A percentile compares a stretch with the other conserved stretches of the same genome.
Evolutionary conservation across 1,284 basidiomycete genomes (phyloP).

Genomic region (Leccinum proliferum): DNA sequence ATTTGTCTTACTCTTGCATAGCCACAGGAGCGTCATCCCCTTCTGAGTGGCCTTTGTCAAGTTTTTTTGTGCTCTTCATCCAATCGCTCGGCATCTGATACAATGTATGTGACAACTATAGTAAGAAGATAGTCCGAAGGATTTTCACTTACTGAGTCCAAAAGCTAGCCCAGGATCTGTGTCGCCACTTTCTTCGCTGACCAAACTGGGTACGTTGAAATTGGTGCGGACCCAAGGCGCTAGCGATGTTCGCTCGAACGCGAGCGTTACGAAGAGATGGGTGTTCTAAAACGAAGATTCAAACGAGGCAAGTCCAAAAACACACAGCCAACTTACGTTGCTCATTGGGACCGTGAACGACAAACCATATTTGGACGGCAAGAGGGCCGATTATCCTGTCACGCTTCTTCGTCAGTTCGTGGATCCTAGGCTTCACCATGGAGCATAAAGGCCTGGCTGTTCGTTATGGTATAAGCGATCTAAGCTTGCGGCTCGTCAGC

Average conservation of each 20-base stretch:
- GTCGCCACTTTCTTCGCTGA: background rate
- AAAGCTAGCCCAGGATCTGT: constrained; percentile 14
- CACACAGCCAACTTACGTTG: constrained; percentile 1
- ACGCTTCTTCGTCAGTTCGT: background rate
- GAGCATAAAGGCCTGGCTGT: background rate
- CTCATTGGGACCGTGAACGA: background rate
- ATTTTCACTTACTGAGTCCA: constrained; percentile 14
- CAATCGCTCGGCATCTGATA: constrained; percentile 9
- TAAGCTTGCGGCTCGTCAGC: background rate
- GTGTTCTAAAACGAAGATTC: constrained; percentile 1
- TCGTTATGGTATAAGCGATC: background rate
- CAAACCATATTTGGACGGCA: background rate
- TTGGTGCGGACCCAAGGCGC: constrained; percentile 11
- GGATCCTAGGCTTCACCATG: background rate
- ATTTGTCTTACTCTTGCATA: constrained; percentile 11
- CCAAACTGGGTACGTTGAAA: background rate
- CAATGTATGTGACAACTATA: background rate
- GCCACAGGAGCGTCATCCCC: constrained; percentile 3
- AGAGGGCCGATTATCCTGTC: background rate
- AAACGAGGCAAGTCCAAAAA: background rate
- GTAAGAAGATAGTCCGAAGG: too few relatives aligned
- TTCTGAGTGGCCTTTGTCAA: constrained; percentile 5
- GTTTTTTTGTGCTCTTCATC: background rate
- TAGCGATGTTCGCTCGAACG: constrained; percentile 16
- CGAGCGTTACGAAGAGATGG: background rate